These are phyloP conservation scores for Fusarium denticulatum DNA, from an alignment of 2,329 filamentous ascomycete species.

Conservation along the genomic window DNA sequence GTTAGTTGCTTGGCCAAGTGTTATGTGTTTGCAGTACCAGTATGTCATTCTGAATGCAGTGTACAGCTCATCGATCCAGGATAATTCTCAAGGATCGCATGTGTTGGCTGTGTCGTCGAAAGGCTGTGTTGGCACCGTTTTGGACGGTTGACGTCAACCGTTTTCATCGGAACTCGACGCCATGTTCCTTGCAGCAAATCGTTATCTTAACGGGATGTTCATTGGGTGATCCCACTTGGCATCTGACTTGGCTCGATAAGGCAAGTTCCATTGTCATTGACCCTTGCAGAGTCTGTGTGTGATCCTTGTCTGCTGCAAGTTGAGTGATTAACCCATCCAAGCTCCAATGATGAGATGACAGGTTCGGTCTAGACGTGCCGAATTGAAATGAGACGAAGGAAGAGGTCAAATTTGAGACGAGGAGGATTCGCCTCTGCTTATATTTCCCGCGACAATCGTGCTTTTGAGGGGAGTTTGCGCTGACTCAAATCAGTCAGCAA, in stretches of 20 bases:
- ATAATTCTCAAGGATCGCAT: background rate
- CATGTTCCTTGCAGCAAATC: constrained; percentile 29
- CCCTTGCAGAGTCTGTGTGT: constrained; percentile 4
- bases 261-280: background rate
- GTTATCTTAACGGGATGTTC: background rate
- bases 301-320: background rate
- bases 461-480: background rate
- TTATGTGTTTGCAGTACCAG: constrained; percentile 40
- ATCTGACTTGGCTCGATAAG: constrained; percentile 9
- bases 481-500: background rate
- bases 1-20: background rate
- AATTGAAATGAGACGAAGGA: constrained; percentile 16
- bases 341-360: background rate
- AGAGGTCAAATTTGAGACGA: background rate
- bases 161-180: background rate
- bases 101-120: background rate
- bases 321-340: constrained; percentile 14
- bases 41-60: constrained; percentile 26
- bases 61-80: background rate
- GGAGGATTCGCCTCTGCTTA: background rate
- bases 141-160: background rate
- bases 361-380: constrained; percentile 2
- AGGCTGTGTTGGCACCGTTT: background rate
- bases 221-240: constrained; percentile 18
- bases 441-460: background rate